Conservation (phyloP, 2,329 filamentous ascomycete species). For the Alternaria burnsii region DNA sequence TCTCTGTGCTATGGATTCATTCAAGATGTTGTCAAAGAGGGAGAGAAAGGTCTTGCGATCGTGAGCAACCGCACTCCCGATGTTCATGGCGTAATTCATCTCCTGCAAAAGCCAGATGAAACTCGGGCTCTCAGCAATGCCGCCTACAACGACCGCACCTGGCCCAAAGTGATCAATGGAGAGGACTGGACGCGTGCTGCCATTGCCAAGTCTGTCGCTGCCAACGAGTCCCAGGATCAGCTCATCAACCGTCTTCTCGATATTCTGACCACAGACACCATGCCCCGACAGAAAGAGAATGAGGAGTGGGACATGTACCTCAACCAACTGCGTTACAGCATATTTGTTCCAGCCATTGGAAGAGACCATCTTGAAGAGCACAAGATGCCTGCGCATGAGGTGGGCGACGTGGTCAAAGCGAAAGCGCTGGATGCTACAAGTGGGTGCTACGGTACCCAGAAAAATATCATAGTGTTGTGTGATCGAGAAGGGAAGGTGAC, state of each 20-base stretch:
- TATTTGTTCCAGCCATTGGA: constrained; percentile 67
- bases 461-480: constrained; percentile 69
- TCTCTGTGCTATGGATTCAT: constrained; percentile 68
- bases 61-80: constrained; percentile 69
- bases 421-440: constrained; percentile 50
- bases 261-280: constrained; percentile 63
- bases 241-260: constrained; percentile 62
- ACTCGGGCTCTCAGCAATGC: constrained; percentile 70
- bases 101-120: constrained; percentile 59
- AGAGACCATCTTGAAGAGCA: constrained; percentile 53
- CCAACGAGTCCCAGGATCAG: constrained; percentile 56
- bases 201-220: constrained; percentile 56
- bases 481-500: constrained; percentile 63
- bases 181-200: constrained; percentile 62
- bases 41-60: constrained; percentile 57
- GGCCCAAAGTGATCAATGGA: constrained; percentile 69
- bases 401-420: constrained; percentile 53
- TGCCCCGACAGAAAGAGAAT: constrained; percentile 60
- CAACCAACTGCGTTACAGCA: constrained; percentile 65
- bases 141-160: constrained; percentile 65
- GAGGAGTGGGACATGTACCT: constrained; percentile 65
- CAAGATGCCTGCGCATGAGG: constrained; percentile 48
- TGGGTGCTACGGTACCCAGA: constrained; percentile 70
- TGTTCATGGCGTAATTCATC: constrained; percentile 60
- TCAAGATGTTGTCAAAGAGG: constrained; percentile 51